A percentile compares a stretch with the other conserved stretches of the same genome.
Evolutionary conservation across 176 grass and related monocot species (phyloP).

Genomic region (Eragrostis nindensis): DNA sequence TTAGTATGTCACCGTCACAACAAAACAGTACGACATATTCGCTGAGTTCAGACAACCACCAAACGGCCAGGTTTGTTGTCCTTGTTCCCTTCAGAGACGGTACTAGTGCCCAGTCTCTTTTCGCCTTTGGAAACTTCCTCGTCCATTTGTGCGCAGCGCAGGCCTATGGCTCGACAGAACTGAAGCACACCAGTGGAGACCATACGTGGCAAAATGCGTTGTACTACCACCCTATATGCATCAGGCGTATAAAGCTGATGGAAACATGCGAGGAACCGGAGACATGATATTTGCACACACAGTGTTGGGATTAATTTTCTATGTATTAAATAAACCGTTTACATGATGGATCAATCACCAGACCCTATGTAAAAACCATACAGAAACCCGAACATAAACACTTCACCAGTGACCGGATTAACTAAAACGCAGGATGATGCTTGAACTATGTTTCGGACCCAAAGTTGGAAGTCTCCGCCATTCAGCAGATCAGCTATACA

Average conservation of each 20-base stretch:
- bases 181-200: neutral
- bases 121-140: constrained; percentile 6
- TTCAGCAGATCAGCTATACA: constrained; percentile 25
- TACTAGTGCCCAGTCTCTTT: neutral
- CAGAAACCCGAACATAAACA: neutral
- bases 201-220: neutral
- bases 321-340: neutral
- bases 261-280: neutral
- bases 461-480: constrained; percentile 24
- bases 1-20: neutral
- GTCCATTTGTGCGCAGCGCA: neutral
- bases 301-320: neutral
- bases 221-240: neutral
- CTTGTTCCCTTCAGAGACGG: constrained; percentile 28
- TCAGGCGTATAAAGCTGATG: neutral
- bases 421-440: neutral
- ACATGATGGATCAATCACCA: neutral
- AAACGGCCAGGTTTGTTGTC: constrained; percentile 29
- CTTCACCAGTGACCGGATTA: neutral
- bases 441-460: neutral
- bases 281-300: neutral
- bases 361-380: neutral
- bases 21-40: constrained; percentile 9
- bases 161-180: neutral
- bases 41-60: constrained; percentile 11